A percentile compares a stretch with the other conserved stretches of the same genome.
These are phyloP conservation scores for Penicillium psychrosexuale DNA, from an alignment of 2,329 filamentous ascomycete genomes.

Conservation along the genomic window DNA sequence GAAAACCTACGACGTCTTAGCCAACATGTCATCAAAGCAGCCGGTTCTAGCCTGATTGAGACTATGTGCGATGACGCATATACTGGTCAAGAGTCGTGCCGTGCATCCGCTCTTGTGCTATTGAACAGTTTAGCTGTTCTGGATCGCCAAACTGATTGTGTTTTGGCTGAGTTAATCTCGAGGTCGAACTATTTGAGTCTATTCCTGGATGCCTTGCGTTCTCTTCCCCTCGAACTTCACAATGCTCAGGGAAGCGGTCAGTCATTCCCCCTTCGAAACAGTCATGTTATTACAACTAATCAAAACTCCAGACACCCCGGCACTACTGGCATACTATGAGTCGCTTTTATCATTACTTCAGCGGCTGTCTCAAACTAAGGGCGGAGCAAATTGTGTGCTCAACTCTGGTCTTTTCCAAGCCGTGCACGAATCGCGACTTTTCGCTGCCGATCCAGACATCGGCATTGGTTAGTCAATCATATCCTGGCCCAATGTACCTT, in stretches of 20 bases:
- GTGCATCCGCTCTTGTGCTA: conserved; percentile 82
- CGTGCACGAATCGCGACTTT: conserved; percentile 77
- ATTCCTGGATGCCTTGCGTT: conserved; percentile 80
- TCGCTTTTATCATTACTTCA: conserved; percentile 79
- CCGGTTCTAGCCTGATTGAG: conserved; percentile 78
- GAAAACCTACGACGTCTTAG: conserved; percentile 50
- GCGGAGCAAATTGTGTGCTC: conserved; percentile 82
- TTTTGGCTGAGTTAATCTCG: conserved; percentile 74
- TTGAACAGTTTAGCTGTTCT: conserved; percentile 73
- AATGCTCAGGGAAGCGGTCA: conserved; percentile 57
- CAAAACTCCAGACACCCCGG: conserved; percentile 48
- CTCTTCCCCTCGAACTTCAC: conserved; percentile 69
- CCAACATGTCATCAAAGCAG: conserved; percentile 69
- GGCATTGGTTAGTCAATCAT: conserved; percentile 58
- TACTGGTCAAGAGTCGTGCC: conserved; percentile 74
- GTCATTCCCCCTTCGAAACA: conserved; percentile 17
- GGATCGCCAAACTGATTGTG: conserved; percentile 67
- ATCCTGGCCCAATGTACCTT: background rate
- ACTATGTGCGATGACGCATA: conserved; percentile 91
- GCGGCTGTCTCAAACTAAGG: conserved; percentile 75
- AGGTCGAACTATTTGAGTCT: conserved; percentile 88
- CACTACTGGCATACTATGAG: conserved; percentile 61
- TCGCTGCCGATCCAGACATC: conserved; percentile 86
- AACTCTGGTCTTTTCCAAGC: conserved; percentile 84
- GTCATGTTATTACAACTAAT: background rate